Conservation (phyloP, 23 red algal species). For the Porphyridium purpureum region DNA sequence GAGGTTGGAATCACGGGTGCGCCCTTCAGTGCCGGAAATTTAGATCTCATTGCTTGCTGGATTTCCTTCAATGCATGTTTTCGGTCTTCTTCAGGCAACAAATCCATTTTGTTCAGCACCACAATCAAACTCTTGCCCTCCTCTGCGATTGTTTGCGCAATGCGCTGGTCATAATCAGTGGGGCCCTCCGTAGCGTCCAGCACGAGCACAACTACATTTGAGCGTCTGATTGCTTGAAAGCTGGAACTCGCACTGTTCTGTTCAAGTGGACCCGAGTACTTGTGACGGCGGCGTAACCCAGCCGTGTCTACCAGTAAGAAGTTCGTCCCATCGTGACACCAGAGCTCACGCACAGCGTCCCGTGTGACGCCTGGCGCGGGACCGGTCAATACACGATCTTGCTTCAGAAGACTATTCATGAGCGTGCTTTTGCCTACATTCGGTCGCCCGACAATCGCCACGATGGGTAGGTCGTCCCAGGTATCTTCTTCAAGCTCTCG, state of each 20-base stretch:
- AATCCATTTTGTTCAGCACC: constrained; percentile 59
- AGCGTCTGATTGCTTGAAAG: constrained; percentile 21
- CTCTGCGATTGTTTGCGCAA: constrained; percentile 13
- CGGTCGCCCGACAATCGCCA: constrained; percentile 74
- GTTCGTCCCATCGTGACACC: constrained; percentile 25
- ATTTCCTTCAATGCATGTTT: neutral
- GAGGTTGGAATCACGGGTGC: too few relatives aligned
- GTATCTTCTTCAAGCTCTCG: too few relatives aligned
- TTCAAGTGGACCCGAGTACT: constrained; percentile 16
- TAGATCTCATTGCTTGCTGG: neutral
- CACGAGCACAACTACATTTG: constrained; percentile 55
- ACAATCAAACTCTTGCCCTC: constrained; percentile 38
- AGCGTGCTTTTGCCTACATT: constrained; percentile 97
- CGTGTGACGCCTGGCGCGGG: constrained; percentile 76
- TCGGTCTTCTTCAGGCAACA: neutral
- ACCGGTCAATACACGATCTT: constrained; percentile 36
- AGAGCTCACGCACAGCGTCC: constrained; percentile 59
- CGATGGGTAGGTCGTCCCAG: constrained; percentile 15
- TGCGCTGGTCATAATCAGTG: constrained; percentile 27
- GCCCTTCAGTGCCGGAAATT: neutral
- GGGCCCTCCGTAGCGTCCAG: constrained; percentile 28
- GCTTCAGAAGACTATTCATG: constrained; percentile 42
- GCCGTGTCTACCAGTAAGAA: constrained; percentile 72
- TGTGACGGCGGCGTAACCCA: constrained; percentile 39
- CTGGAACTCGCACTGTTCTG: constrained; percentile 19